A percentile compares a stretch with the other conserved stretches of the same genome.
These are phyloP conservation scores for Ogataea haglerorum DNA, from an alignment of 805 yeast genomes.

Conservation along the genomic window DNA sequence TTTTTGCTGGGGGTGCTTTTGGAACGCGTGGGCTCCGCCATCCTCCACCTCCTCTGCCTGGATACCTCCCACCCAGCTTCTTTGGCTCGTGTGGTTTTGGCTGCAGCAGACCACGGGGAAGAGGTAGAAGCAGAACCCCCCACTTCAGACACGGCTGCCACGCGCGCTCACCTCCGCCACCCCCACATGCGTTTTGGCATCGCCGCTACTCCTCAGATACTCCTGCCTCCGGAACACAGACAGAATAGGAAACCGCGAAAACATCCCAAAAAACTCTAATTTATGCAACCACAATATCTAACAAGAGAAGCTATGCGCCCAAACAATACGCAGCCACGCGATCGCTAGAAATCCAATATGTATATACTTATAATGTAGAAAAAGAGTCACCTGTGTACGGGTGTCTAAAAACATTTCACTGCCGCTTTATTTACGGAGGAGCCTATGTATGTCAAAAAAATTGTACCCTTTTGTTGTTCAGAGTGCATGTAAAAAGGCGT, in stretches of 20 bases:
- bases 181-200: not conserved
- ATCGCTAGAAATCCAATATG: no score
- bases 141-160: not conserved
- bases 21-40: not conserved
- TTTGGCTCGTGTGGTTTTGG: not conserved
- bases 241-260: not conserved
- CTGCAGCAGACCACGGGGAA: not conserved
- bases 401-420: conserved; percentile 1
- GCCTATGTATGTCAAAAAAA: not conserved
- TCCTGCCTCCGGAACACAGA: conserved; percentile 5
- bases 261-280: not conserved
- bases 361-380: not conserved
- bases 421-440: conserved; percentile 10
- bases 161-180: not conserved
- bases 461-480: conserved; percentile 1
- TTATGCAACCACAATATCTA: no score
- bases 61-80: not conserved
- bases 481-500: conserved; percentile 4
- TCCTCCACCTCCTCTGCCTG: not conserved
- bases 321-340: no score
- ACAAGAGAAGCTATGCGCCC: no score
- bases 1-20: not conserved
- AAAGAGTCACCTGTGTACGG: not conserved
- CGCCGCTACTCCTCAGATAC: not conserved
- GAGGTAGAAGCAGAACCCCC: not conserved